phyloP scores from a whole-genome alignment of 768 basidiomycete species.

The Cystoderma amianthinum region DNA sequence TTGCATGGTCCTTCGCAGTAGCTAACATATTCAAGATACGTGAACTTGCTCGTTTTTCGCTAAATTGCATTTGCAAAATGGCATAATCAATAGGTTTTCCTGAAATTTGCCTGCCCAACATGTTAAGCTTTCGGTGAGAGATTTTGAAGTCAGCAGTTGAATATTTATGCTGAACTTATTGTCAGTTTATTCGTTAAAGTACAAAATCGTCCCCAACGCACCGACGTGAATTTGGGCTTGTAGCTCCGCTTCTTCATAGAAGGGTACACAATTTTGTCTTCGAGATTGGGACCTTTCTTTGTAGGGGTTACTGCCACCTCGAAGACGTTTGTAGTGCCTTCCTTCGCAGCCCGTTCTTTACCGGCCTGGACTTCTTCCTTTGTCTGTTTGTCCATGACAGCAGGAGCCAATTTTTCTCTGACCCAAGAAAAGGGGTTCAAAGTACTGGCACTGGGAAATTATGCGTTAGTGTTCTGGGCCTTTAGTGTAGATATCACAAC shows the following conservation, averaged over 20 bases:
- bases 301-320: constrained; percentile 24
- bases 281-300: neutral
- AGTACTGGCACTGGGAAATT: constrained; percentile 30
- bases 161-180: constrained; percentile 75
- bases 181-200: neutral
- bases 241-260: neutral
- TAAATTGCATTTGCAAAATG: constrained; percentile 95
- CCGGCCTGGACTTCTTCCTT: constrained; percentile 39
- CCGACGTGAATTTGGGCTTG: neutral
- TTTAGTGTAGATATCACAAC: constrained; percentile 3
- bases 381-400: constrained; percentile 34
- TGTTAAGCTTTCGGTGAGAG: constrained; percentile 88
- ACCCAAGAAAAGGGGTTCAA: constrained; percentile 61
- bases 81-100: constrained; percentile 92
- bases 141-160: constrained; percentile 92
- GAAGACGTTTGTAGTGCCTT: constrained; percentile 45
- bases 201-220: neutral
- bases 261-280: neutral
- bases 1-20: constrained; percentile 82
- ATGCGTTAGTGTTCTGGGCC: neutral
- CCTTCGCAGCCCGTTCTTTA: constrained; percentile 34
- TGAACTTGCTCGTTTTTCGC: constrained; percentile 82
- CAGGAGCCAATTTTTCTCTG: constrained; percentile 47
- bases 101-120: constrained; percentile 79
- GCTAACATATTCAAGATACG: constrained; percentile 87